Conservation (phyloP, 225 moss, liverwort and hornwort species). For the Pseudoscleropodium purum region DNA sequence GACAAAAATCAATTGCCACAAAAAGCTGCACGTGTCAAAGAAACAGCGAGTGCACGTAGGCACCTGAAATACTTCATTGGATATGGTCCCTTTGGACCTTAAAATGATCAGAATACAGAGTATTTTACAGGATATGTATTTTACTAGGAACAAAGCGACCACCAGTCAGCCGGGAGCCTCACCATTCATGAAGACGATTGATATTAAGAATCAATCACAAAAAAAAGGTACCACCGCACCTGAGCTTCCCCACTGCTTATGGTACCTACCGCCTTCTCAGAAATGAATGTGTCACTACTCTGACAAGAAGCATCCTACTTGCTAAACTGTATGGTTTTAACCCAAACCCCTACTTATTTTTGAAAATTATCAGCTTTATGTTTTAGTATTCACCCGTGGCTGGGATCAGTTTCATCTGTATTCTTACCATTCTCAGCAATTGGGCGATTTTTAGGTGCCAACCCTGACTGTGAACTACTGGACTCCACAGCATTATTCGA, state of each 20-base stretch:
- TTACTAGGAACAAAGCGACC: conserved; percentile 1
- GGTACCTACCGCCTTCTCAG: neutral
- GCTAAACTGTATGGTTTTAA: neutral
- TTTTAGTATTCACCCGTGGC: neutral
- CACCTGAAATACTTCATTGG: conserved; percentile 2
- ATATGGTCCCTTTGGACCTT: conserved; percentile 16
- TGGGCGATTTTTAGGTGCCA: conserved; percentile 15
- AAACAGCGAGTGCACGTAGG: neutral
- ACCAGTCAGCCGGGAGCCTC: neutral
- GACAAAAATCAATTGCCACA: neutral
- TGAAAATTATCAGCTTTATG: neutral
- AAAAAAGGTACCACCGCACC: neutral
- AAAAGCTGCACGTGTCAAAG: neutral
- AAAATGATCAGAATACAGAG: conserved; percentile 18
- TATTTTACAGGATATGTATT: conserved; percentile 23
- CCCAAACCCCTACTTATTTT: neutral
- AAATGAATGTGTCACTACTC: neutral
- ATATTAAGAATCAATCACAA: conserved; percentile 9
- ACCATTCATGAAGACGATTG: neutral
- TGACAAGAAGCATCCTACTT: neutral
- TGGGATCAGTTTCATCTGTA: conserved; percentile 1
- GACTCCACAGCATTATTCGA: conserved; percentile 20
- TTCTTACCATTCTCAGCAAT: conserved; percentile 6
- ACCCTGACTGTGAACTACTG: conserved; percentile 17
- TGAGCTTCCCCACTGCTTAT: neutral